Base-by-base conservation (phyloP, 805 yeast species). In the Candida golubevii region DNA sequence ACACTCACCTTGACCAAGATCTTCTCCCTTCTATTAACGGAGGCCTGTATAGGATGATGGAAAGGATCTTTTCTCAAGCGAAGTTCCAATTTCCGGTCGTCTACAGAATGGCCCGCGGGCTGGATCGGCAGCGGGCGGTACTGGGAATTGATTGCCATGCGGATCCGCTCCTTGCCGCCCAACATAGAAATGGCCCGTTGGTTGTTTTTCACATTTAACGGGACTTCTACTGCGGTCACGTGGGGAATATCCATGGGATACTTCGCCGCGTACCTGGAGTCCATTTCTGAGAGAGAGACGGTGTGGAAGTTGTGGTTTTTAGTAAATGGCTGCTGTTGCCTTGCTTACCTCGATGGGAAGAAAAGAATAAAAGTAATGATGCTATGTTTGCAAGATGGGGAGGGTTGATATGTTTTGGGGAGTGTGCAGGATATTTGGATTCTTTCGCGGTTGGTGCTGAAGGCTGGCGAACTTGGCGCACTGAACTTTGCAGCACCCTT, bases 211-310 rank as follows among this genome's bases (percentile, higher is more conserved):
- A 90, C 90, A 13, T 74, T 71, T 28, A 88, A 64, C 0, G 97
- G 97, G 47, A 85, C 73, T 57, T 90, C 97, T 13, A 90, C 76
- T 2, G 90, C 77, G 5, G 85, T 73, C 23, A 80, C 80, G 53
- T 82, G 80, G 8, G 95, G 93, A 1, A 86, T 72, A 53, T 86
- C 93, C 57, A 87, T 62, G 9, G 85, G 75, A 57, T 75, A 76
- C 51, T 75, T 78, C 38, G 74, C 72, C 1, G 86, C 87, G 13
- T 45, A 37, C 26, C 39, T 39, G 13, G 43, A 39, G 33, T 43
- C 46, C 51, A 49, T 51, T 30, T 7, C 18, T 13, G 23, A 13
- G 23, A 18, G 23, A 18, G 23, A 31, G 7, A 31, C 5, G 5
- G 5, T 18, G 23, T 18, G 23, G 23, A 18, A 18, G 23, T 18